Base-by-base conservation (phyloP, 106 monocot species). In the Allium cepa region DNA sequence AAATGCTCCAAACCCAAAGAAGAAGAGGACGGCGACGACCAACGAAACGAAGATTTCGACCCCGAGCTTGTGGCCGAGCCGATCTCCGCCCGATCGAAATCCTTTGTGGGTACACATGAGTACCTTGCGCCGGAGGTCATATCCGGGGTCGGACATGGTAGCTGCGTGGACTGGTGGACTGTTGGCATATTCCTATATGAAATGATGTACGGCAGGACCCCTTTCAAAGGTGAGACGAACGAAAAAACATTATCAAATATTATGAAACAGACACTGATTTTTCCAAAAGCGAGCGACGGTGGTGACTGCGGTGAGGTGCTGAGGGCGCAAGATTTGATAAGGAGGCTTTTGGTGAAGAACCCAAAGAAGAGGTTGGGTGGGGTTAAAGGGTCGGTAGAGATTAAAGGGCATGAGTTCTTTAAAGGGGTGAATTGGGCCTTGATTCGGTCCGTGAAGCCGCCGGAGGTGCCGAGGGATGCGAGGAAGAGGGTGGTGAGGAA, bases 61-160 rank as follows among this genome's bases (percentile, higher is more conserved):
- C 74, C 85, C 7, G 90, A 90, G 77, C 76, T 94, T 18, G 80
- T 94, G 11, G 94, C 87, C 2, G 94, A 94, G 66, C 94, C 94
- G 0, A 77, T 83, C 18, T 11, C 77, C 10, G 84, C 90, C 8
- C 75, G 90, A 59, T 94, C 94, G 1, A 87, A 79, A 67, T 94
- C 94, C 15, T 94, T 94, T 73, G 90, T 94, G 10, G 94, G 90
- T 15, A 94, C 94, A 3, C 94, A 94, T 71, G 90, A 94, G 70
- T 94, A 94, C 81, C 80, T 94, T 13, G 90, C 90, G 46, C 94
- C 94, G 56, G 94, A 94, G 77, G 94, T 94, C n/a, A 94, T 94
- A 68, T 85, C 90, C 73, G 94, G 88, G 17, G 45, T 56, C 1
- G 94, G 94, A 12, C 94, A 94, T 60, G 85, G 90, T 16, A 81